Conservation (phyloP, 2,329 filamentous ascomycete genomes). For the Pyricularia sp. region DNA sequence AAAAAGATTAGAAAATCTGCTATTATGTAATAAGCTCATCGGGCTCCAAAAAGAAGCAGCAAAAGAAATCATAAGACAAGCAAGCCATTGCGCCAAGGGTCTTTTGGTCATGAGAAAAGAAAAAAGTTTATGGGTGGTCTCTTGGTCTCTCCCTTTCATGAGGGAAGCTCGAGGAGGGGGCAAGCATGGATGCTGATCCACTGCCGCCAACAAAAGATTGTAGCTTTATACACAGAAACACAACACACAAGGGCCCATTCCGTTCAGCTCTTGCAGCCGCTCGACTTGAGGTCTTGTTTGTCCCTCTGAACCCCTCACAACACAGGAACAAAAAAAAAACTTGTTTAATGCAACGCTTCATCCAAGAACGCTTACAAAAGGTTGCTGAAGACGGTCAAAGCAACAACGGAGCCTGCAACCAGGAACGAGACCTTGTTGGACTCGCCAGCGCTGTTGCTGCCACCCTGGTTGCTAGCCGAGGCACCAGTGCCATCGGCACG, state of each 20-base stretch:
- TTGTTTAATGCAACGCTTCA: not conserved
- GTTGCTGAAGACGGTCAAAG: conserved; percentile 25
- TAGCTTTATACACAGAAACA: not conserved
- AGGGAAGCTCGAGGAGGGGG: not conserved
- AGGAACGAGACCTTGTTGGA: conserved; percentile 20
- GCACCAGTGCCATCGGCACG: conserved; percentile 24
- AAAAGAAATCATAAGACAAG: not conserved
- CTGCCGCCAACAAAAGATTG: not conserved
- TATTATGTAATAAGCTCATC: not conserved
- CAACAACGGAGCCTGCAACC: conserved; percentile 23
- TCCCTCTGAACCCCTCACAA: not conserved
- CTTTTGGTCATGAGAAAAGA: not conserved
- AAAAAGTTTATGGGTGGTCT: not conserved
- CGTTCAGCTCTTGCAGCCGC: not conserved
- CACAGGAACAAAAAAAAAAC: not conserved
- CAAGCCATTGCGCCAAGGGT: not conserved
- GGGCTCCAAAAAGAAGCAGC: not conserved
- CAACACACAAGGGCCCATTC: not conserved
- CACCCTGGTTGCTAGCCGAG: conserved; percentile 22
- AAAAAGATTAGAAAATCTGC: not conserved
- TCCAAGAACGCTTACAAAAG: conserved; percentile 21
- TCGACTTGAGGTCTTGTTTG: not conserved
- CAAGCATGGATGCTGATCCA: not conserved
- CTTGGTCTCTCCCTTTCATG: not conserved
- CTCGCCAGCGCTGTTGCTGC: conserved; percentile 20